phyloP scores from a whole-genome alignment of 1,284 basidiomycete genomes.

The Dichomitus squalens region DNA sequence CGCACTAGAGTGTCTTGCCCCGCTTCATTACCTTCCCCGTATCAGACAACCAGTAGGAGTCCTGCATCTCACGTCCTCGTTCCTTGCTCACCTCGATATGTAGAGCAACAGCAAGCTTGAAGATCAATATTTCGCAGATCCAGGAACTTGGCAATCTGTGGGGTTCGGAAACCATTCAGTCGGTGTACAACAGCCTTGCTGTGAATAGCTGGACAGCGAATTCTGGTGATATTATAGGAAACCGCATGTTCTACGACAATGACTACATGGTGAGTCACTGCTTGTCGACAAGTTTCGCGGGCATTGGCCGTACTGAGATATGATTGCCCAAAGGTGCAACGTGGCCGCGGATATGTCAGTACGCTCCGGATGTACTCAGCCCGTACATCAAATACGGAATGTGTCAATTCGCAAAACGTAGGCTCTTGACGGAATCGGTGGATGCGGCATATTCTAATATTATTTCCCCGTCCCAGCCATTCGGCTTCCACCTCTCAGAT shows the following conservation, averaged over 20 bases:
- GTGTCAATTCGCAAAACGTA: constrained; percentile 63
- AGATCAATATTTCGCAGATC: constrained; percentile 59
- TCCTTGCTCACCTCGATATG: neutral
- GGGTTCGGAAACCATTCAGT: constrained; percentile 45
- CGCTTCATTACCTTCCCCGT: constrained; percentile 68
- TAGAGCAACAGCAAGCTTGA: constrained; percentile 58
- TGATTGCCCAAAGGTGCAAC: constrained; percentile 50
- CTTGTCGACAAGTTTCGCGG: neutral
- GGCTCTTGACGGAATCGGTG: constrained; percentile 6
- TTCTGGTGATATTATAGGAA: constrained; percentile 57
- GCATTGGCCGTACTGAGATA: neutral
- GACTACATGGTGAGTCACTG: constrained; percentile 61
- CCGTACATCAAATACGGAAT: constrained; percentile 66
- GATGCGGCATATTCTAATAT: neutral
- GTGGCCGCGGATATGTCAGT: constrained; percentile 58
- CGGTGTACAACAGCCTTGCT: constrained; percentile 44
- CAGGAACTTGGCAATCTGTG: constrained; percentile 53
- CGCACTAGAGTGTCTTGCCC: constrained; percentile 53
- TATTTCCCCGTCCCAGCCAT: constrained; percentile 39
- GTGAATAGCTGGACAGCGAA: constrained; percentile 49
- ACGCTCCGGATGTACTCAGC: constrained; percentile 68
- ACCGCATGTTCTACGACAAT: constrained; percentile 65
- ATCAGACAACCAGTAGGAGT: constrained; percentile 54
- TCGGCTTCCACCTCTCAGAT: constrained; percentile 70
- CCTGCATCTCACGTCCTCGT: too few relatives aligned